These are phyloP conservation scores for Leccinum obscurum DNA, from an alignment of 768 basidiomycete species.

Conservation along the genomic window DNA sequence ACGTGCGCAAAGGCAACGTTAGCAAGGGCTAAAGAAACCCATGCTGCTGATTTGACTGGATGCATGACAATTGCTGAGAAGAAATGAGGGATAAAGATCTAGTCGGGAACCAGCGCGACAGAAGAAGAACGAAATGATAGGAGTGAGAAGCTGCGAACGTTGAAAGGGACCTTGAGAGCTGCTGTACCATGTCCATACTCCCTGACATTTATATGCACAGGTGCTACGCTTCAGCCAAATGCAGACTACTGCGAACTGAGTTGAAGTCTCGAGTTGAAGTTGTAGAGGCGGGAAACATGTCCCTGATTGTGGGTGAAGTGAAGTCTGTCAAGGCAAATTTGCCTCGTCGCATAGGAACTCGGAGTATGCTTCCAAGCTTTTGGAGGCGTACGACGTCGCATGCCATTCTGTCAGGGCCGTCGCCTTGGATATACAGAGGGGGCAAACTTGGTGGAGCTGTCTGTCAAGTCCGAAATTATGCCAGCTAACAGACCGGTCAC, in stretches of 20 bases:
- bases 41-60: background rate
- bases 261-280: background rate
- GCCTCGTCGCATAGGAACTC: background rate
- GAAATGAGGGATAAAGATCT: background rate
- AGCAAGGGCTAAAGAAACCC: constrained; percentile 13
- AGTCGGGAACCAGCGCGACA: constrained; percentile 12
- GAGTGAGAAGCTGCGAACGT: background rate
- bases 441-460: background rate
- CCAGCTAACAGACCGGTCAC: background rate
- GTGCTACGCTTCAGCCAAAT: background rate
- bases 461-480: background rate
- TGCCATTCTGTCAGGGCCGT: background rate
- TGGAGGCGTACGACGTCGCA: background rate
- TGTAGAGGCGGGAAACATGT: background rate
- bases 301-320: background rate
- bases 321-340: background rate
- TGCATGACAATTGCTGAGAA: constrained; percentile 1
- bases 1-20: constrained; percentile 13
- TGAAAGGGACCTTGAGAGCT: background rate
- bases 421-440: background rate
- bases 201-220: constrained; percentile 8
- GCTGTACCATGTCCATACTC: background rate
- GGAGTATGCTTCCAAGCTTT: background rate
- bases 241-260: constrained; percentile 4
- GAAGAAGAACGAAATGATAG: background rate